Evolutionary conservation across 345 rosid genomes (phyloP).

Genomic region (Luvunga scandens): DNA sequence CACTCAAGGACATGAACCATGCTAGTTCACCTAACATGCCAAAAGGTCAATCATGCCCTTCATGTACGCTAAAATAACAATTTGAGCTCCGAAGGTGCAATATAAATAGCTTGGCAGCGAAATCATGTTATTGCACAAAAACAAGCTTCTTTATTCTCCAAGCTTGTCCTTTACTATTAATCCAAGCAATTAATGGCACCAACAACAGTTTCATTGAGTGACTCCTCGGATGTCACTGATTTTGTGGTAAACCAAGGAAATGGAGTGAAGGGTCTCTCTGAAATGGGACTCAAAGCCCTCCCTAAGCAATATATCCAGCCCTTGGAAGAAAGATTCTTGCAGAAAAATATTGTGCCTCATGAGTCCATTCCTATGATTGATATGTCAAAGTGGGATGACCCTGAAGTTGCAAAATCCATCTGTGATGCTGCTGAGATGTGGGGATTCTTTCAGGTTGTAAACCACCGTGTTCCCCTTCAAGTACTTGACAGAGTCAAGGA

Average conservation of each 20-base stretch:
- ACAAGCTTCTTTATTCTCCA: too few species aligned
- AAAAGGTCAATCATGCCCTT: too few species aligned
- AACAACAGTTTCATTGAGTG: slow-evolving; percentile 15
- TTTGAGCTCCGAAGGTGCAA: too few species aligned
- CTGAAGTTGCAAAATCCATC: slow-evolving; percentile 31
- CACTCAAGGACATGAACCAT: too few species aligned
- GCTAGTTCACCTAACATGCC: too few species aligned
- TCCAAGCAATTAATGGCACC: slow-evolving; percentile 43
- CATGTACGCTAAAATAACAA: too few species aligned
- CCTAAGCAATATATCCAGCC: slow-evolving; percentile 48
- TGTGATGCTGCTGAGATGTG: slow-evolving; percentile 51
- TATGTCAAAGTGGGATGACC: slow-evolving; percentile 39
- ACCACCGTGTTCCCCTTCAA: slow-evolving; percentile 45
- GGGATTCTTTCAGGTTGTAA: slow-evolving; percentile 56
- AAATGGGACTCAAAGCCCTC: slow-evolving; percentile 40
- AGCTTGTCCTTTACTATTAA: not conserved
- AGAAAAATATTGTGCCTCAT: slow-evolving; percentile 26
- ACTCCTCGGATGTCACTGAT: slow-evolving; percentile 30
- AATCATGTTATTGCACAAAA: too few species aligned
- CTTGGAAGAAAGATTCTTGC: slow-evolving; percentile 30
- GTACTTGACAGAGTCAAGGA: slow-evolving; percentile 38
- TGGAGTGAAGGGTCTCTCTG: slow-evolving; percentile 56
- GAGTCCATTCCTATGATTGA: slow-evolving; percentile 45
- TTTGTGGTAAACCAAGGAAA: slow-evolving; percentile 49
- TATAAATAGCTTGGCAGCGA: too few species aligned